Percentiles rank a stretch among this genome's conserved stretches.
Conservation (phyloP, 2,329 filamentous ascomycete species). For the Aspergillus phoenicis region DNA sequence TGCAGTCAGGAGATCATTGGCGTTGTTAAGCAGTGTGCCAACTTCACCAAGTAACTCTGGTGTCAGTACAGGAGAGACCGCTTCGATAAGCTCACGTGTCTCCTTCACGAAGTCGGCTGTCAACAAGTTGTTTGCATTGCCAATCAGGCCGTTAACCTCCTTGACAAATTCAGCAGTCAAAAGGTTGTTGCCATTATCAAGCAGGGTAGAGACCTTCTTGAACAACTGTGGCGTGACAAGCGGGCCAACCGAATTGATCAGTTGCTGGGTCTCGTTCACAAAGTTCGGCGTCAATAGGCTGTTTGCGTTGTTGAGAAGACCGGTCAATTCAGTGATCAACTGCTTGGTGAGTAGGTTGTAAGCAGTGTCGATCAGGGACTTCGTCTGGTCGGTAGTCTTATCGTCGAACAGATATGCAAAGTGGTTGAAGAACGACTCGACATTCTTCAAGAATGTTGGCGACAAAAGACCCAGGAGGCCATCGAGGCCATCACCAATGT, state of each 20-base stretch:
- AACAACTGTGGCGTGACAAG: conserved; percentile 21
- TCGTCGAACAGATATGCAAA: conserved; percentile 37
- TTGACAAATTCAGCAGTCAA: conserved; percentile 29
- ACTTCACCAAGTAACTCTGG: conserved; percentile 27
- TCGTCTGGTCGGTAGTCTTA: conserved; percentile 34
- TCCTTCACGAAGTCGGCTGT: conserved; percentile 30
- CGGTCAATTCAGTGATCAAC: conserved; percentile 29
- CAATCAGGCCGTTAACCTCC: conserved; percentile 34
- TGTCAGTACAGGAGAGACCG: conserved; percentile 31
- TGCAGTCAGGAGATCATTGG: conserved; percentile 34
- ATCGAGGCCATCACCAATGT: conserved; percentile 38
- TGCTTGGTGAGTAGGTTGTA: conserved; percentile 28
- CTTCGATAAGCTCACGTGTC: conserved; percentile 29
- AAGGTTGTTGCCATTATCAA: conserved; percentile 25
- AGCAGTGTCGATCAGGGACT: conserved; percentile 30
- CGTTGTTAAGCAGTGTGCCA: conserved; percentile 24
- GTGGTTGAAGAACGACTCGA: conserved; percentile 40
- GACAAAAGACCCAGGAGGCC: conserved; percentile 31
- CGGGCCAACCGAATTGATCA: conserved; percentile 23
- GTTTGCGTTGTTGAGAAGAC: conserved; percentile 22
- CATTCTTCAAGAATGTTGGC: conserved; percentile 32
- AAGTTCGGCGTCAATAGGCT: conserved; percentile 22
- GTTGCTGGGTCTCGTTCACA: conserved; percentile 28
- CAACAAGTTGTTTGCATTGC: conserved; percentile 33
- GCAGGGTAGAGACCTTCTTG: conserved; percentile 19